Percentiles rank a stretch among this genome's conserved stretches.
Conservation (phyloP, 2,329 filamentous ascomycete species). For the Claviceps purpurea region DNA sequence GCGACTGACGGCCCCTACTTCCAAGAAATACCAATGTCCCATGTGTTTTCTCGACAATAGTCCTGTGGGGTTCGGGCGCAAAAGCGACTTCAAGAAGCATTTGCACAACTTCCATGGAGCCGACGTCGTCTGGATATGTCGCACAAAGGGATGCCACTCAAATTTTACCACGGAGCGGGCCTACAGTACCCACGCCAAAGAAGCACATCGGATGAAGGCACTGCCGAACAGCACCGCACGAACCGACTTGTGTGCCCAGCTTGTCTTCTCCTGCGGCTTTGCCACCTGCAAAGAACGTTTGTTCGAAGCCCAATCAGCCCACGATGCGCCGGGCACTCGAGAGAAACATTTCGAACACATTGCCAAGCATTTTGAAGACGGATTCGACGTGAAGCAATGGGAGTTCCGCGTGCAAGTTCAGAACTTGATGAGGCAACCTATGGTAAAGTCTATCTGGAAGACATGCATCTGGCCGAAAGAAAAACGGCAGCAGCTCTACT, state of each 20-base stretch:
- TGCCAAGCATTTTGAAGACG: constrained; percentile 32
- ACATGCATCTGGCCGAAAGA: constrained; percentile 32
- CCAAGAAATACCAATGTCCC: constrained; percentile 31
- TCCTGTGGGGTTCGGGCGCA: constrained; percentile 30
- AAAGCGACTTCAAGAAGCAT: constrained; percentile 36
- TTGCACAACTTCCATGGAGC: constrained; percentile 33
- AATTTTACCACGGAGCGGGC: constrained; percentile 32
- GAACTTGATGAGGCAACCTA: constrained; percentile 29
- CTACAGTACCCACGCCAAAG: constrained; percentile 30
- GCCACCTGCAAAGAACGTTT: constrained; percentile 27
- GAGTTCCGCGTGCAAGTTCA: constrained; percentile 30
- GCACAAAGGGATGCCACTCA: constrained; percentile 26
- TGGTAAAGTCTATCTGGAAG: constrained; percentile 31
- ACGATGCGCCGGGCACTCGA: constrained; percentile 22
- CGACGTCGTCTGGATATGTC: constrained; percentile 30
- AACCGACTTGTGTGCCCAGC: constrained; percentile 27
- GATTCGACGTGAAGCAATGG: constrained; percentile 28
- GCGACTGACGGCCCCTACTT: constrained; percentile 22
- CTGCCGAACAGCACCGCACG: constrained; percentile 27
- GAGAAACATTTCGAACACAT: constrained; percentile 35
- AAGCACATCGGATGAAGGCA: constrained; percentile 27
- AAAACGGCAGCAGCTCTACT: constrained; percentile 25
- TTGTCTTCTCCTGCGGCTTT: constrained; percentile 32
- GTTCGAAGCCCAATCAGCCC: constrained; percentile 24
- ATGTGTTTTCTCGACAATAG: constrained; percentile 33